Conservation (phyloP, 306 rosid genomes). For the Cicer chorassanicum region DNA sequence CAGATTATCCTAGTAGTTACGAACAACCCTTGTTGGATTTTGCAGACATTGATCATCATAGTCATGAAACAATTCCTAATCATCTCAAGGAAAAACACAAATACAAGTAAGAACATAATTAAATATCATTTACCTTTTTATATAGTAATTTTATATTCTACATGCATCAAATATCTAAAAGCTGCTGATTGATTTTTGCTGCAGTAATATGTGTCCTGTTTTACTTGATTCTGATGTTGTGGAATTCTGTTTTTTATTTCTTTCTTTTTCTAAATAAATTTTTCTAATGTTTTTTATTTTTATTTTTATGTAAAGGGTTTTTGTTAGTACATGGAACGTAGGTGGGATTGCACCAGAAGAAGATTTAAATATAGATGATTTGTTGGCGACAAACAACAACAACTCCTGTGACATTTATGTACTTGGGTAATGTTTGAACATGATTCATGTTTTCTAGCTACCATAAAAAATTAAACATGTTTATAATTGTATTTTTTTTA, state of each 20-base stretch:
- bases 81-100: slow-evolving; percentile 50
- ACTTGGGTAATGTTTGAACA: slow-evolving; percentile 62
- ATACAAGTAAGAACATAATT: slow-evolving; percentile 50
- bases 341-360: slow-evolving; percentile 83
- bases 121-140: not conserved
- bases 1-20: slow-evolving; percentile 62
- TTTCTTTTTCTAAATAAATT: not conserved
- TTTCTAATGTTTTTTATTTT: slow-evolving; percentile 37
- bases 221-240: not conserved
- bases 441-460: not conserved
- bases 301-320: slow-evolving; percentile 57
- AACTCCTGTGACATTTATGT: slow-evolving; percentile 77
- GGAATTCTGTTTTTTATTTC: not conserved
- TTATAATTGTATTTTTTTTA: not conserved
- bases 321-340: slow-evolving; percentile 90
- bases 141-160: too few relatives aligned
- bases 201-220: too few relatives aligned
- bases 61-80: slow-evolving; percentile 40
- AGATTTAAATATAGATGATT: slow-evolving; percentile 64
- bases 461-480: not conserved
- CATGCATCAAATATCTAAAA: not conserved
- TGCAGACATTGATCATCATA: slow-evolving; percentile 48
- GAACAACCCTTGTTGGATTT: slow-evolving; percentile 48
- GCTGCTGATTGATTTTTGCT: too few relatives aligned
- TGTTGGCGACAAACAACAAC: slow-evolving; percentile 58